These are phyloP conservation scores for Vickermania ingenoplastis DNA, from an alignment of 208 protist species.

Conservation along the genomic window DNA sequence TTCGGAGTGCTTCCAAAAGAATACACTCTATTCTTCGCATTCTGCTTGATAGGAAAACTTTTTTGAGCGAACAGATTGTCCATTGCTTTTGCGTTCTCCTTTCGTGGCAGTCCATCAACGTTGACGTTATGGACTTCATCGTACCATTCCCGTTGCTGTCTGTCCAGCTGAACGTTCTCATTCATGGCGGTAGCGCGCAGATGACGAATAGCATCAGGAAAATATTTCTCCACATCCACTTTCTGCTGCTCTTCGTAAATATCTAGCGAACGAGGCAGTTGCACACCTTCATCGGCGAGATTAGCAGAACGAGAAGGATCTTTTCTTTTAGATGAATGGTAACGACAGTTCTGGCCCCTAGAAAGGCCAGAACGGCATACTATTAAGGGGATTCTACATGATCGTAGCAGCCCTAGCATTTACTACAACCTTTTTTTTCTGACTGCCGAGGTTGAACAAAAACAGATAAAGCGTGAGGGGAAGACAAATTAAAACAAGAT, in stretches of 20 bases:
- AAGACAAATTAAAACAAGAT: too few relatives aligned
- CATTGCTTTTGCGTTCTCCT: constrained; percentile 8
- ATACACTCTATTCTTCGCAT: constrained; percentile 11
- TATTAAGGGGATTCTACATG: too few relatives aligned
- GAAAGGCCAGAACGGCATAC: too few relatives aligned
- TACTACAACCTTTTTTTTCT: too few relatives aligned
- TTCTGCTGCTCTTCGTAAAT: constrained; percentile 18
- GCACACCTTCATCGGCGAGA: not conserved
- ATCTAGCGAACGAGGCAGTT: constrained; percentile 42
- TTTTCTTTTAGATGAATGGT: too few relatives aligned
- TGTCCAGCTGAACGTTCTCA: constrained; percentile 18
- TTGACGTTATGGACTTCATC: constrained; percentile 37
- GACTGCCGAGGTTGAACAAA: too few relatives aligned
- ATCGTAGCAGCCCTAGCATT: too few relatives aligned
- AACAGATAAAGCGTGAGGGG: too few relatives aligned
- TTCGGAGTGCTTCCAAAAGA: not conserved
- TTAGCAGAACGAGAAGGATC: too few relatives aligned
- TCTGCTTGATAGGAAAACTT: constrained; percentile 57
- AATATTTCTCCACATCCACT: constrained; percentile 63
- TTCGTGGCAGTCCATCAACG: constrained; percentile 30
- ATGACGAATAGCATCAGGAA: constrained; percentile 56
- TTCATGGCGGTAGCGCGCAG: constrained; percentile 27
- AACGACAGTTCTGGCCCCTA: too few relatives aligned
- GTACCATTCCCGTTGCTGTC: constrained; percentile 33
- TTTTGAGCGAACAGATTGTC: constrained; percentile 73